Conservation (phyloP, 2,329 filamentous ascomycete species). For the Colletotrichum musae region DNA sequence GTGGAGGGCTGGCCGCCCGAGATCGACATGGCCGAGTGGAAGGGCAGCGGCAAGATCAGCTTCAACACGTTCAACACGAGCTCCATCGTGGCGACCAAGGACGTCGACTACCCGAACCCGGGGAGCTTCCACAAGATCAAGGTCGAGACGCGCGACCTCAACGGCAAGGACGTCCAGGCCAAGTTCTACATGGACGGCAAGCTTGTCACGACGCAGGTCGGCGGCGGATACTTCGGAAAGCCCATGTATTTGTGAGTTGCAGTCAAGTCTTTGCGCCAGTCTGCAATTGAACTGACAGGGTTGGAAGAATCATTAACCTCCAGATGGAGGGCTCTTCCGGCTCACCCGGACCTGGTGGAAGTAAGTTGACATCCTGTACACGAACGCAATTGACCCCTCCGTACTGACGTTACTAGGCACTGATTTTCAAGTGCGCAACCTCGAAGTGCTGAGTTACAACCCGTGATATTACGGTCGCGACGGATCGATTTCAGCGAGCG, state of each 20-base stretch:
- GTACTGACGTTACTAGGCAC: slow-evolving; percentile 15
- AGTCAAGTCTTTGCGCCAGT: no score
- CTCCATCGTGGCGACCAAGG: slow-evolving; percentile 59
- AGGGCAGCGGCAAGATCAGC: slow-evolving; percentile 68
- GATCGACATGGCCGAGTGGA: slow-evolving; percentile 74
- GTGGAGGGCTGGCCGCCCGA: slow-evolving; percentile 71
- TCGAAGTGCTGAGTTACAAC: slow-evolving; percentile 26
- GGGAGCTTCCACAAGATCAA: slow-evolving; percentile 64
- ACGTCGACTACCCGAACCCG: slow-evolving; percentile 63
- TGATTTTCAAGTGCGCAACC: slow-evolving; percentile 27
- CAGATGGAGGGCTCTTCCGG: slow-evolving; percentile 64
- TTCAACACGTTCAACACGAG: slow-evolving; percentile 70
- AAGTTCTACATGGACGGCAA: slow-evolving; percentile 69
- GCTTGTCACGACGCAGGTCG: slow-evolving; percentile 65
- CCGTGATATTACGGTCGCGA: slow-evolving; percentile 1
- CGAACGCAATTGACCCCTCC: background rate
- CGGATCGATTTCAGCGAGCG: background rate
- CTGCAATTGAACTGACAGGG: background rate
- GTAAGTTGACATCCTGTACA: slow-evolving; percentile 22
- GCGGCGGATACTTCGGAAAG: slow-evolving; percentile 63
- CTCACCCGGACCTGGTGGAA: slow-evolving; percentile 53
- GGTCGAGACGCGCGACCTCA: slow-evolving; percentile 64
- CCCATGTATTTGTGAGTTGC: slow-evolving; percentile 58
- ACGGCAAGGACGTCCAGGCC: slow-evolving; percentile 65
- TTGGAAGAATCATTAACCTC: slow-evolving; percentile 57